phyloP scores from a whole-genome alignment of 2,329 filamentous ascomycete species.

The Neonectria sp. region DNA sequence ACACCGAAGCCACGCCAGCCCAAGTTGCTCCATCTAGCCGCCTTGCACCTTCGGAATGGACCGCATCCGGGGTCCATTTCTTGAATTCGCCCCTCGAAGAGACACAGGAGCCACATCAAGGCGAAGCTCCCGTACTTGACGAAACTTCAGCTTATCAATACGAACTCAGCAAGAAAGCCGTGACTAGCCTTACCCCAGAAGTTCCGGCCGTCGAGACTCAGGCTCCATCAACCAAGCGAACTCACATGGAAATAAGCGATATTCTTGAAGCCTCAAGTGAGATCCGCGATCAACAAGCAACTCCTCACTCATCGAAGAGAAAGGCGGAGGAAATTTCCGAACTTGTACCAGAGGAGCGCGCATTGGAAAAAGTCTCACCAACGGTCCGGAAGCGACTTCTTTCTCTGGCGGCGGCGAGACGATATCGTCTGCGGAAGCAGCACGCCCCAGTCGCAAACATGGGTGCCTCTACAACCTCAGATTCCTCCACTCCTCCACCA shows the following conservation, averaged over 20 bases:
- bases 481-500: conserved; percentile 30
- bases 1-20: neutral
- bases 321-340: conserved; percentile 49
- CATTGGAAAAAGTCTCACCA: neutral
- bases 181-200: neutral
- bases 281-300: neutral
- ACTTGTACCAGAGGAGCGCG: conserved; percentile 33
- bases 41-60: conserved; percentile 39
- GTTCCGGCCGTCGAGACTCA: conserved; percentile 5
- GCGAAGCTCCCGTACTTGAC: conserved; percentile 34
- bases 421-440: neutral
- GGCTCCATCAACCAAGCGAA: conserved; percentile 16
- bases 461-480: neutral
- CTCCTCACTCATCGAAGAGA: conserved; percentile 39
- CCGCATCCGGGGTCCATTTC: conserved; percentile 52
- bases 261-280: conserved; percentile 17
- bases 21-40: conserved; percentile 2
- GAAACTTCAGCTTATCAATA: conserved; percentile 52
- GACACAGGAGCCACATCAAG: neutral
- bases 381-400: neutral
- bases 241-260: conserved; percentile 17
- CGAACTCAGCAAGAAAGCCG: conserved; percentile 47
- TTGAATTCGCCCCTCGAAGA: conserved; percentile 44
- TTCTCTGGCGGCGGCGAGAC: neutral
- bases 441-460: neutral